Conservation (phyloP, 225 moss, liverwort and hornwort species). For the Asterella californica region DNA sequence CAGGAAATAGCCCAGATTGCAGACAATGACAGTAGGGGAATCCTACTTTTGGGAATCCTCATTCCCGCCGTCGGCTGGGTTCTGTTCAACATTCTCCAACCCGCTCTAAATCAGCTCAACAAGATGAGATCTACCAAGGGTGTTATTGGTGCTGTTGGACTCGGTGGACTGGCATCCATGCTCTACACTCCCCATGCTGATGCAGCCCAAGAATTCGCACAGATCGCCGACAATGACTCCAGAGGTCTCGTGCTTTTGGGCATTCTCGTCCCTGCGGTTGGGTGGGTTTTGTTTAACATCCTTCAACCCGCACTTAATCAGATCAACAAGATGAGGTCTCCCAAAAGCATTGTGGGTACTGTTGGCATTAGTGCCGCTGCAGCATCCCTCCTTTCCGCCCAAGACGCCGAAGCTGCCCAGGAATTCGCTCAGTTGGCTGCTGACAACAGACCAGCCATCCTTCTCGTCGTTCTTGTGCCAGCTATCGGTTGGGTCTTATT, state of each 20-base stretch:
- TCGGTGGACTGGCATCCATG: constrained; percentile 62
- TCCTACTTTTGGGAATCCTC: constrained; percentile 51
- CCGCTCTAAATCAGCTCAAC: constrained; percentile 79
- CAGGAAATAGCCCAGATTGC: constrained; percentile 68
- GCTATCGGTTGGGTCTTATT: constrained; percentile 88
- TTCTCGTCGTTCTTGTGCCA: constrained; percentile 63
- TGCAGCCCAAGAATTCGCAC: constrained; percentile 65
- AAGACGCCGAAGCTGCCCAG: constrained; percentile 77
- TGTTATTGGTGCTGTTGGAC: constrained; percentile 62
- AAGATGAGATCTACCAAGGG: constrained; percentile 58
- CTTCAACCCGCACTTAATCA: constrained; percentile 79
- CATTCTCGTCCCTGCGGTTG: constrained; percentile 66
- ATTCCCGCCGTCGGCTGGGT: constrained; percentile 88
- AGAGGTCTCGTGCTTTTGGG: constrained; percentile 62
- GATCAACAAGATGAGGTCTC: constrained; percentile 56
- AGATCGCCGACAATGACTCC: constrained; percentile 58
- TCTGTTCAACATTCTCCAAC: constrained; percentile 77
- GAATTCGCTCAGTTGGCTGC: constrained; percentile 62
- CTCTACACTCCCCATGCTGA: constrained; percentile 55
- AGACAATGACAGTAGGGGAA: constrained; percentile 60
- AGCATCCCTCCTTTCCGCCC: constrained; percentile 51
- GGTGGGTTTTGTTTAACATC: constrained; percentile 91
- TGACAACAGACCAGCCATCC: constrained; percentile 61
- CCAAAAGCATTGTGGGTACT: constrained; percentile 51
- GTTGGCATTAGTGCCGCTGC: constrained; percentile 64